Evolutionary conservation across 768 basidiomycete species (phyloP).

Genomic region (Leccinum obscurum): DNA sequence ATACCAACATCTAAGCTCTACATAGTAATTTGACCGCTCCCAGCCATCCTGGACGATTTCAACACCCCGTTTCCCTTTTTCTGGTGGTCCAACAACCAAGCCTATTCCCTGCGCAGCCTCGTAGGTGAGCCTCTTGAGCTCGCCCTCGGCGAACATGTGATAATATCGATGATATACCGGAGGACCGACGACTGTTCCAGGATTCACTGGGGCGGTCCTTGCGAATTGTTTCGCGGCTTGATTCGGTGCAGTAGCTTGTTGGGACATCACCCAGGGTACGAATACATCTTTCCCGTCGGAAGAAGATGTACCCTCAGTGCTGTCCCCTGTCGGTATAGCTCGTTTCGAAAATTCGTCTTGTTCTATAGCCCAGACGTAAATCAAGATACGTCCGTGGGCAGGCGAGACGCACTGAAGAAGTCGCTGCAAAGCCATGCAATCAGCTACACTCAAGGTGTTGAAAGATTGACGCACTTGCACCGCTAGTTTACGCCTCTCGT

Average conservation of each 20-base stretch:
- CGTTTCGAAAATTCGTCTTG: constrained; percentile 87
- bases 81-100: constrained; percentile 47
- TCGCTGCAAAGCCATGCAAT: constrained; percentile 39
- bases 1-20: constrained; percentile 71
- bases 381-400: constrained; percentile 72
- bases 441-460: background rate
- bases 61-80: constrained; percentile 43
- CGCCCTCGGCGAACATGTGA: constrained; percentile 88
- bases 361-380: constrained; percentile 97
- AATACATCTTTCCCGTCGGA: constrained; percentile 75
- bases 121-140: constrained; percentile 61
- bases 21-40: constrained; percentile 89
- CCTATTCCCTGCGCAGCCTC: constrained; percentile 63
- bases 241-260: constrained; percentile 26
- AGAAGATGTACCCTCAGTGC: background rate
- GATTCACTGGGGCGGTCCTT: background rate
- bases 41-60: constrained; percentile 74
- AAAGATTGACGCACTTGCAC: constrained; percentile 56
- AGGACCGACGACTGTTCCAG: constrained; percentile 5
- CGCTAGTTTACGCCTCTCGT: constrained; percentile 65
- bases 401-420: constrained; percentile 67
- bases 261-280: constrained; percentile 81
- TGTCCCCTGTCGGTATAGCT: constrained; percentile 42
- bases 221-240: constrained; percentile 11
- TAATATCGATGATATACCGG: constrained; percentile 86